phyloP scores from a whole-genome alignment of 2,329 filamentous ascomycete genomes.

The Trichoderma sp. region DNA sequence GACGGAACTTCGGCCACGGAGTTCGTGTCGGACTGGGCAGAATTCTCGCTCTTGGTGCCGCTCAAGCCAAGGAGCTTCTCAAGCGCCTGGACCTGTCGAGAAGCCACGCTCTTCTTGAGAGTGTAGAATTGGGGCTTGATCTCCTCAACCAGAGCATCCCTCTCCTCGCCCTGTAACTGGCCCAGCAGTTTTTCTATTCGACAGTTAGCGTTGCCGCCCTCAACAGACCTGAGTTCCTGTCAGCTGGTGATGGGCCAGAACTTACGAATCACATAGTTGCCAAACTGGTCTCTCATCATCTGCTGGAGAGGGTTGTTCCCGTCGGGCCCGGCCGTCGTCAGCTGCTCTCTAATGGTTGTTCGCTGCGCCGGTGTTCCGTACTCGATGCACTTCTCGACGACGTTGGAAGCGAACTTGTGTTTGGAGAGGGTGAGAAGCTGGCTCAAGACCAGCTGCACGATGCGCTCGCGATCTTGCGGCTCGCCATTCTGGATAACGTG shows the following conservation, averaged over 20 bases:
- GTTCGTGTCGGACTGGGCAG: slow-evolving; percentile 50
- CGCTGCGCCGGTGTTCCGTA: slow-evolving; percentile 71
- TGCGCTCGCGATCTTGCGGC: slow-evolving; percentile 68
- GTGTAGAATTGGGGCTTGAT: slow-evolving; percentile 63
- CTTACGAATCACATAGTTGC: slow-evolving; percentile 97
- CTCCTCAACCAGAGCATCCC: slow-evolving; percentile 61
- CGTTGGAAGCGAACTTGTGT: slow-evolving; percentile 96
- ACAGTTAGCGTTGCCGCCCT: background rate
- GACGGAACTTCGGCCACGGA: slow-evolving; percentile 65
- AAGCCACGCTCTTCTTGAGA: slow-evolving; percentile 65
- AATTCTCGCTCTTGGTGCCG: slow-evolving; percentile 37
- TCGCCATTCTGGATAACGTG: slow-evolving; percentile 83
- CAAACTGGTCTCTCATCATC: slow-evolving; percentile 87
- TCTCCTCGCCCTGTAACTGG: slow-evolving; percentile 62
- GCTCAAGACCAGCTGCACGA: slow-evolving; percentile 72
- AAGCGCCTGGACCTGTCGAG: slow-evolving; percentile 58
- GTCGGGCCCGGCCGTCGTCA: slow-evolving; percentile 62
- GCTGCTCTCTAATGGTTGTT: slow-evolving; percentile 64
- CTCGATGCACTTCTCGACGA: slow-evolving; percentile 89
- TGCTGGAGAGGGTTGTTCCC: slow-evolving; percentile 71
- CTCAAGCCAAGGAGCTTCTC: slow-evolving; percentile 40
- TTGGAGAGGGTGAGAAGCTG: slow-evolving; percentile 78
- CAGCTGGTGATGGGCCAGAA: slow-evolving; percentile 35
- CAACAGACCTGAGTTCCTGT: slow-evolving; percentile 6
- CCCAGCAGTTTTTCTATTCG: slow-evolving; percentile 74